Conservation (phyloP, 2,329 filamentous ascomycete species). For the Beauveria varroae region DNA sequence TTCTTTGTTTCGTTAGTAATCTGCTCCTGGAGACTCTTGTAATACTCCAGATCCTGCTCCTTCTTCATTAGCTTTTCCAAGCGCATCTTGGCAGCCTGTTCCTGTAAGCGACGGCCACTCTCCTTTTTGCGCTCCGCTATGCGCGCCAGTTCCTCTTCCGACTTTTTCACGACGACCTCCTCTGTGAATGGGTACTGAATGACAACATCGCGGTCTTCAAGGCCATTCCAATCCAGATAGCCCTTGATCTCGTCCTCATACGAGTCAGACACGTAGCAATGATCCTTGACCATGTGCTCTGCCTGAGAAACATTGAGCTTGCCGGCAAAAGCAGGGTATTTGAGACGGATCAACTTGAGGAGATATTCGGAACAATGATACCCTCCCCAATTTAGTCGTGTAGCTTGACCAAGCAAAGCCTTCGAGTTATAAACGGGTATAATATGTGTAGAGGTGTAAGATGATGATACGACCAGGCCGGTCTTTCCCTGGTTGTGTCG, state of each 20-base stretch:
- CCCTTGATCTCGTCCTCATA: slow-evolving; percentile 70
- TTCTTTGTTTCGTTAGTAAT: slow-evolving; percentile 79
- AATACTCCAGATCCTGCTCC: slow-evolving; percentile 91
- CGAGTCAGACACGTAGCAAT: slow-evolving; percentile 81
- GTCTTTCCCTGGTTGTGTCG: slow-evolving; percentile 81
- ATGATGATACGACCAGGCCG: slow-evolving; percentile 84
- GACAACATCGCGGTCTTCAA: slow-evolving; percentile 82
- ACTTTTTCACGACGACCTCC: slow-evolving; percentile 84
- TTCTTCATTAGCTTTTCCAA: slow-evolving; percentile 92
- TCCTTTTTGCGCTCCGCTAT: slow-evolving; percentile 94
- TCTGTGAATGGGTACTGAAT: slow-evolving; percentile 93
- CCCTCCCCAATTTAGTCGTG: slow-evolving; percentile 89
- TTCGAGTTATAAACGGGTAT: slow-evolving; percentile 89
- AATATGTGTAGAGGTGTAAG: slow-evolving; percentile 87
- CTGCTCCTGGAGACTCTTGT: slow-evolving; percentile 70
- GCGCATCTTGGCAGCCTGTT: slow-evolving; percentile 95
- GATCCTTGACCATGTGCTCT: slow-evolving; percentile 77
- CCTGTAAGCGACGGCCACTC: slow-evolving; percentile 81
- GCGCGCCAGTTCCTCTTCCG: slow-evolving; percentile 81
- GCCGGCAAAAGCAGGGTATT: slow-evolving; percentile 82
- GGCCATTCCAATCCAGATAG: slow-evolving; percentile 83
- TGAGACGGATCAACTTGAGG: slow-evolving; percentile 78
- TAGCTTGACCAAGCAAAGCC: slow-evolving; percentile 75
- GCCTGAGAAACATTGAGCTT: slow-evolving; percentile 83
- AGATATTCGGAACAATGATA: slow-evolving; percentile 86